Percentiles rank a stretch among this genome's conserved stretches.
Conservation (phyloP, 1,139 yeast species). For the Kurtzmaniella natalensis region DNA sequence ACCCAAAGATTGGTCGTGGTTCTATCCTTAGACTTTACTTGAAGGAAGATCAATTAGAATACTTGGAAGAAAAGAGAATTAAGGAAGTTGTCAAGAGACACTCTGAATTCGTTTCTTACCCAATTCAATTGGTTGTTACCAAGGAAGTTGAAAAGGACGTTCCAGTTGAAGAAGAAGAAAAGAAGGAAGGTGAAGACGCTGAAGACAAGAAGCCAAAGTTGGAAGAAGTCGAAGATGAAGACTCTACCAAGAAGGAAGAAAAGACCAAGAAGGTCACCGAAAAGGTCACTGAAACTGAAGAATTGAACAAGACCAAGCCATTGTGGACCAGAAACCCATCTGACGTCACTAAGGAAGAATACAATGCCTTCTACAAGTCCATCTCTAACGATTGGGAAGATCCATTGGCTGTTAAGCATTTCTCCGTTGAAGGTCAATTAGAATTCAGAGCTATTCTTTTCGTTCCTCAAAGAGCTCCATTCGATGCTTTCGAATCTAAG, state of each 20-base stretch:
- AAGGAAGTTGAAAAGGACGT: slow-evolving; percentile 98
- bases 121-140: slow-evolving; percentile 96
- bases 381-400: slow-evolving; percentile 99
- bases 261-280: slow-evolving; percentile 80
- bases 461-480: slow-evolving; percentile 99
- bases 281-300: slow-evolving; percentile 86
- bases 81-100: slow-evolving; percentile 99
- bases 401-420: slow-evolving; percentile 99
- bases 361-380: slow-evolving; percentile 98
- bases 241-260: slow-evolving; percentile 66
- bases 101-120: slow-evolving; percentile 99
- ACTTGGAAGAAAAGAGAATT: slow-evolving; percentile 98
- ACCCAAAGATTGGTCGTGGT: slow-evolving; percentile 93
- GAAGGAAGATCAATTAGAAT: slow-evolving; percentile 98
- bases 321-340: slow-evolving; percentile 99
- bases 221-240: slow-evolving; percentile 67
- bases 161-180: slow-evolving; percentile 66
- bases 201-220: slow-evolving; percentile 55
- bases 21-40: slow-evolving; percentile 90
- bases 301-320: slow-evolving; percentile 98
- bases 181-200: slow-evolving; percentile 48
- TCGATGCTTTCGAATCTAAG: slow-evolving; percentile 94
- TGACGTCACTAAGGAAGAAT: slow-evolving; percentile 97
- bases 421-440: slow-evolving; percentile 99
- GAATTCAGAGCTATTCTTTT: slow-evolving; percentile 98